Conservation (phyloP, 139 green algal species). For the Diplosphaera chodatii region DNA sequence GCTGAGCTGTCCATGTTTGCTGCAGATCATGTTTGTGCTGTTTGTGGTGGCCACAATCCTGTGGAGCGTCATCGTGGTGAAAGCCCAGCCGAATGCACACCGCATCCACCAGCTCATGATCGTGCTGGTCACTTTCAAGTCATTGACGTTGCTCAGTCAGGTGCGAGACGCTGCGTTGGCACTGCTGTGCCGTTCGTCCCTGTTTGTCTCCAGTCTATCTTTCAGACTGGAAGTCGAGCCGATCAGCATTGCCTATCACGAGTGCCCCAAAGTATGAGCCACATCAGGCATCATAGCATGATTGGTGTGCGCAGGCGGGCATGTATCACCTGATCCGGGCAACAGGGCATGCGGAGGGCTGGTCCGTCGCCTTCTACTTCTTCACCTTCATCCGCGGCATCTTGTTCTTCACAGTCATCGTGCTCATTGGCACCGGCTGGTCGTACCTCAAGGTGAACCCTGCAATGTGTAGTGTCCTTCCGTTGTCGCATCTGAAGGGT, state of each 20-base stretch:
- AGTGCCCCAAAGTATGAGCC: too few relatives aligned
- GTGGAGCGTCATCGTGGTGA: slow-evolving; percentile 59
- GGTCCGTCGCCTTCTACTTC: slow-evolving; percentile 96
- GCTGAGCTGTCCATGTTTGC: too few relatives aligned
- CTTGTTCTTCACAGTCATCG: slow-evolving; percentile 87
- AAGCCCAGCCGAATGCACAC: slow-evolving; percentile 43
- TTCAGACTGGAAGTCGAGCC: too few relatives aligned
- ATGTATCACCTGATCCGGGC: slow-evolving; percentile 77
- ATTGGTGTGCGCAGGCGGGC: slow-evolving; percentile 43
- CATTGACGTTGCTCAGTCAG: slow-evolving; percentile 77
- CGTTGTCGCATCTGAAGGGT: too few relatives aligned
- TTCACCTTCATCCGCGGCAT: slow-evolving; percentile 86
- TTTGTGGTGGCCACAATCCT: slow-evolving; percentile 50
- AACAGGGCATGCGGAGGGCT: slow-evolving; percentile 70
- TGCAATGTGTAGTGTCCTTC: too few relatives aligned
- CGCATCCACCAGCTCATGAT: slow-evolving; percentile 94
- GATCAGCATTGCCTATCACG: too few relatives aligned
- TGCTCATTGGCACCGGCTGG: slow-evolving; percentile 95
- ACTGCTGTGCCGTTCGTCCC: too few relatives aligned
- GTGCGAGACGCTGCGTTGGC: slow-evolving; percentile 6
- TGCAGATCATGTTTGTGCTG: slow-evolving; percentile 74
- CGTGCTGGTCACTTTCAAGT: slow-evolving; percentile 75
- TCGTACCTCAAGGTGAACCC: slow-evolving; percentile 75
- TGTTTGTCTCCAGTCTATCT: too few relatives aligned
- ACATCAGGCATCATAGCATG: too few relatives aligned